Base-by-base conservation (phyloP, 1,284 basidiomycete genomes). In the Rhodotorula glutinis region DNA sequence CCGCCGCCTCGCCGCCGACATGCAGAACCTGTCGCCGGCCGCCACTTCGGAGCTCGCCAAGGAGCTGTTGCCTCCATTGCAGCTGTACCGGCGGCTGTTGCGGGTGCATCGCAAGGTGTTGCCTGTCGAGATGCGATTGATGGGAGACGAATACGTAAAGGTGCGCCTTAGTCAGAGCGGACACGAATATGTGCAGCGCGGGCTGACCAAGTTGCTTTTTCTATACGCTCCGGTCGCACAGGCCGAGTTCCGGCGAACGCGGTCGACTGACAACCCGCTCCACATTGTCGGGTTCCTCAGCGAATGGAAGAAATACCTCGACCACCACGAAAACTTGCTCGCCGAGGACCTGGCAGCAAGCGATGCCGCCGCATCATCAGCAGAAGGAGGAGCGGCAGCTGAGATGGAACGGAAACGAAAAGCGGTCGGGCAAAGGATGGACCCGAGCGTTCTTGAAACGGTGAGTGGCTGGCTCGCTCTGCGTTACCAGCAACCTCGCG, bases 301-400 rank as follows among this genome's bases (percentile, higher is more conserved):
- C 7, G 90, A 95, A 75, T 96, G 93, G 93, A 95, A 94, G 78
- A 77, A 85, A 66, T 97, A 96, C 78, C 82, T 96, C 62, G 90
- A 94, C 27, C 49, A 59, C 21, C 65, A 73, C 60, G 66, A 73
- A 71, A 77, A 93, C 25, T 77, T 79, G 63, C 29, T 53, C 4
- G 72, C 53, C n/a, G 44, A 21, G 29, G 3, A 3, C 11, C 33
- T 67, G n/a, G 58, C 69, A 84, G 87, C 21, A 71, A 43, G 49
- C 73, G 33, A 38, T 38, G 11, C 33, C 7, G 33, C 33, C 33
- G 33, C 33, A 38, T 38, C 52, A 82, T 41, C 76, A 79, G 43
- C 66, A 78, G 78, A 3, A 76, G 80, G 68, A 75, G 66, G 30
- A 55, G 61, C 60, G 53, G 91, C 88, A 77, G 79, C 8, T 57